Evolutionary conservation across 2,329 filamentous ascomycete genomes (phyloP).

Genomic region (Albifimbria verrucaria): DNA sequence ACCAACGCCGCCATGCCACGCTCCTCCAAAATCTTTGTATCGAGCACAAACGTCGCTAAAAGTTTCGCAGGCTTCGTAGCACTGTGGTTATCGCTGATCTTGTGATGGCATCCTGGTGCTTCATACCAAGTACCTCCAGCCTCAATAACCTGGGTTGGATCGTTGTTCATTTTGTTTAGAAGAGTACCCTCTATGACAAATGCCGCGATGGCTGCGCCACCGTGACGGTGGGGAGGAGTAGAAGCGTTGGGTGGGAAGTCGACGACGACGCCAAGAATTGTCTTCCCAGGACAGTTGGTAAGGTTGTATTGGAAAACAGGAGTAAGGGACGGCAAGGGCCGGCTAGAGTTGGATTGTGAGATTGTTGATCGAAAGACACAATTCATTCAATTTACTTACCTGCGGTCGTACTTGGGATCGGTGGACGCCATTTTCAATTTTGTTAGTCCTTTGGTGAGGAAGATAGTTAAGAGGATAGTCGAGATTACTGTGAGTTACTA

Average conservation of each 20-base stretch:
- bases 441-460: too few species aligned
- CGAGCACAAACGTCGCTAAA: not conserved
- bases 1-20: not conserved
- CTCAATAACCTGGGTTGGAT: not conserved
- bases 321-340: too few species aligned
- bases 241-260: conserved; percentile 14
- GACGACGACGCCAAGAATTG: conserved; percentile 11
- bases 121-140: not conserved
- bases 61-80: not conserved
- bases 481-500: too few species aligned
- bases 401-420: too few species aligned
- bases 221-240: conserved; percentile 18
- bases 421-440: too few species aligned
- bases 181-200: conserved; percentile 14
- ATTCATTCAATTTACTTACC: too few species aligned
- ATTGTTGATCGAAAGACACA: too few species aligned
- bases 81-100: not conserved
- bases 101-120: not conserved
- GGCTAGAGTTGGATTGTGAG: too few species aligned
- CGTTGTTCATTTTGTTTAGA: conserved; percentile 17
- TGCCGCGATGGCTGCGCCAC: conserved; percentile 14
- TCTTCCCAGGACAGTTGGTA: not conserved
- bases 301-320: not conserved
- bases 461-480: too few species aligned
- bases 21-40: not conserved